Base-by-base conservation (phyloP, 805 yeast species). In the Dipodascus geniculatus region DNA sequence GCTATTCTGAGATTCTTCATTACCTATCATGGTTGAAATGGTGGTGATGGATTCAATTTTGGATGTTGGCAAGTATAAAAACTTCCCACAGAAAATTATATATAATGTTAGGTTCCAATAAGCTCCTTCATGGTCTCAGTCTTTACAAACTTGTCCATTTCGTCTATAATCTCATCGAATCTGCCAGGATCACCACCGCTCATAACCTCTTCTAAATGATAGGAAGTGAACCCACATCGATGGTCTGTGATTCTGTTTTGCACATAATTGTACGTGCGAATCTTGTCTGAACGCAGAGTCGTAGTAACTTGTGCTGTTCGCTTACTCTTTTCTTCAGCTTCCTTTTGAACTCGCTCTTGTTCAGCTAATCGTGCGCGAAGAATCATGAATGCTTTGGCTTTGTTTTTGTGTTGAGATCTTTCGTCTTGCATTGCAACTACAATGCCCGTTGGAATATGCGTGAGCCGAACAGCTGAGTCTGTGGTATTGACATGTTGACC, bases 401-500 rank as follows among this genome's bases (percentile, higher is more conserved):
- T 90, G 68, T 93, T 93, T 63, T 82, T 80, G 56, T 91, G 96
- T 69, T 93, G 99, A 0, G 97, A 90, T 57, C 99, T 72, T 64
- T 88, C 96, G 65, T 93, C 97, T 66, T 93, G 98, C 73, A 90
- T 95, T 50, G 82, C 76, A 1, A 93, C 96, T 2, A 81, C 82
- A 42, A 87, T 81, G 2, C 97, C 97, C 0, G 96, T 82, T 2
- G 98, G 97, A 16, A 85, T 73, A 70, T 93, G 99, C 1, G 91
- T 88, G 23, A 93, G 71, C 61, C 99, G 76, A 14, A 93, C 98
- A 0, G 99, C 99, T 1, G 96, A 88, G 65, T 91, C 98, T 0
- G 98, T 93, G 14, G 96, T 91, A 65, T 91, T 91, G 38, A 91
- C 99, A 65, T 91, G 98, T 71, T 91, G 99, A 0, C 99, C 99